A percentile compares a stretch with the other conserved stretches of the same genome.
Conservation (phyloP, 75 land plant species). For the Ceratopteris richardii region DNA sequence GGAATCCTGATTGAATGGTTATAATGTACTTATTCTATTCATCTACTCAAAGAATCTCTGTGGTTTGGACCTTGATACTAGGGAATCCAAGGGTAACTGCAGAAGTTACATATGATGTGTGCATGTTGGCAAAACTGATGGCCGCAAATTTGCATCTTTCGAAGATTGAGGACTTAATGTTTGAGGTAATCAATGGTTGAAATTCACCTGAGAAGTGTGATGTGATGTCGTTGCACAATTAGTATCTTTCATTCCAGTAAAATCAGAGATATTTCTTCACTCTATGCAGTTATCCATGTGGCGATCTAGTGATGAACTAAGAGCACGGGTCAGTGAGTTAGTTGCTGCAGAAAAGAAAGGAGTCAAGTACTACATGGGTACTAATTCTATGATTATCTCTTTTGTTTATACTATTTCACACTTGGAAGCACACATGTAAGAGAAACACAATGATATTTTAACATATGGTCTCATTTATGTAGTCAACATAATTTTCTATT, state of each 20-base stretch:
- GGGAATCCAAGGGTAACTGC: constrained; percentile 97
- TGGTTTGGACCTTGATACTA: too few relatives aligned
- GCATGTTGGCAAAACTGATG: constrained; percentile 89
- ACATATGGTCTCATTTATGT: too few relatives aligned
- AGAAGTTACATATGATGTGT: constrained; percentile 93
- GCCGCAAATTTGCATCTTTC: constrained; percentile 81
- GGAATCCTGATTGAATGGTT: not conserved
- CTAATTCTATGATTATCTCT: not conserved
- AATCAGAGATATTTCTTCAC: too few relatives aligned
- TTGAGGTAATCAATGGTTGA: too few relatives aligned
- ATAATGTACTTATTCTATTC: too few relatives aligned
- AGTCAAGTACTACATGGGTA: constrained; percentile 88
- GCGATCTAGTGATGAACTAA: constrained; percentile 81
- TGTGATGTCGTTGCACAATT: not conserved
- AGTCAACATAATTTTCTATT: too few relatives aligned
- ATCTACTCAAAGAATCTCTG: too few relatives aligned
- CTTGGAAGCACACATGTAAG: too few relatives aligned
- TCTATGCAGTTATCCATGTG: constrained; percentile 81
- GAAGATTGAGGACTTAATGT: constrained; percentile 93
- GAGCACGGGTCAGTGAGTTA: constrained; percentile 53
- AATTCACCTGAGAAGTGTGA: too few relatives aligned
- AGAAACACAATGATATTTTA: too few relatives aligned
- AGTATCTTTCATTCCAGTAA: too few relatives aligned
- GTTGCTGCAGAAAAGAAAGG: constrained; percentile 50
- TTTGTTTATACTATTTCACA: too few relatives aligned